These are phyloP conservation scores for Balansia obtecta DNA, from an alignment of 2,329 filamentous ascomycete species.

Conservation along the genomic window DNA sequence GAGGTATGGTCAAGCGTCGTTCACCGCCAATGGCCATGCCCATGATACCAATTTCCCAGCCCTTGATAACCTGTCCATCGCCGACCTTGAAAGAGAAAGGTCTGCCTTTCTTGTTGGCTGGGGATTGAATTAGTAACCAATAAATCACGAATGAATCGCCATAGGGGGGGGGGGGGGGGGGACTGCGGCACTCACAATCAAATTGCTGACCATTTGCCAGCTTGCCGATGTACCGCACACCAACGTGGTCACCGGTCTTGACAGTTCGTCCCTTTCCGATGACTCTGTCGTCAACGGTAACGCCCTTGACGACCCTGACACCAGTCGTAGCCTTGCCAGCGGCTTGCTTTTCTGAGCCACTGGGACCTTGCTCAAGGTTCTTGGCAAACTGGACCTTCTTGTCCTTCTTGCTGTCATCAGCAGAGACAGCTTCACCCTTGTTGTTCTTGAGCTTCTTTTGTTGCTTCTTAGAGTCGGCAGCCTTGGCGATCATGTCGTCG, in stretches of 20 bases:
- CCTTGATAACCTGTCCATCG: slow-evolving; percentile 92
- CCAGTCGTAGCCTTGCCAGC: slow-evolving; percentile 39
- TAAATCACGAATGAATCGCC: not conserved
- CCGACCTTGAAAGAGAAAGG: slow-evolving; percentile 95
- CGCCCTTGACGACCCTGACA: slow-evolving; percentile 72
- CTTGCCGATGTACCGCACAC: slow-evolving; percentile 98
- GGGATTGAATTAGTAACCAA: not conserved
- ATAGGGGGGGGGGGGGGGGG: no score
- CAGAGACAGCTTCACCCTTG: slow-evolving; percentile 70
- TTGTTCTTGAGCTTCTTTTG: slow-evolving; percentile 99
- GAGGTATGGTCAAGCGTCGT: slow-evolving; percentile 81
- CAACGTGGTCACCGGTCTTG: slow-evolving; percentile 82
- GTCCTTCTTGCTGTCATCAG: slow-evolving; percentile 47
- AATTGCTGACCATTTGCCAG: slow-evolving; percentile 90
- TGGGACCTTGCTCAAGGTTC: slow-evolving; percentile 95
- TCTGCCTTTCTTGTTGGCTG: slow-evolving; percentile 97
- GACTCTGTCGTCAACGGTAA: slow-evolving; percentile 94
- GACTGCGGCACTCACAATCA: slow-evolving; percentile 52
- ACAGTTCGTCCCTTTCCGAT: slow-evolving; percentile 69
- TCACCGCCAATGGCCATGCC: slow-evolving; percentile 93
- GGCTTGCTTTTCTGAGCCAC: slow-evolving; percentile 45
- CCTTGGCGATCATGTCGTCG: slow-evolving; percentile 74
- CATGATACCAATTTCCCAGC: slow-evolving; percentile 88
- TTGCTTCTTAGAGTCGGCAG: slow-evolving; percentile 77
- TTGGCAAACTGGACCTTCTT: slow-evolving; percentile 99